Evolutionary conservation across 306 rosid genomes (phyloP), one percentile per base, ranked within the genome.

Genomic region (Pyrus bretschneideri): DNA sequence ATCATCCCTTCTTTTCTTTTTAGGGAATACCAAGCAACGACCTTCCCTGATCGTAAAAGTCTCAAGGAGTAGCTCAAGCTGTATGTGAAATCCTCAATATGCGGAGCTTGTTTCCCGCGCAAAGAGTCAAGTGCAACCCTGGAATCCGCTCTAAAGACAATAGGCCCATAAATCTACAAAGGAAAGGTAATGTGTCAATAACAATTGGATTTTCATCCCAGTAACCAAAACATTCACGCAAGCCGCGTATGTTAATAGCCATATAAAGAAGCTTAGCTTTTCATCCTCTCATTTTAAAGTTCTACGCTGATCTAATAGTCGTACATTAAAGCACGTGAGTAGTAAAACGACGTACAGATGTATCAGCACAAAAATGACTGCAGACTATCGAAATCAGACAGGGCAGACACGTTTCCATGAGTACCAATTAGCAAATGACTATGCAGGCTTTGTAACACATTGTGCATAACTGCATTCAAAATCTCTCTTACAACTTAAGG

Each of bases 11-110:
- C 98, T 81, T 90, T 91, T 72, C 95, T 77, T 81, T 89, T 87
- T 0, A 96, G 97, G 69, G 98, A 91, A 80, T 86, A 94, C 98
- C 98, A 94, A 68, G 93, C 95, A 72, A 94, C 95, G 0, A 91
- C 79, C 87, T 90, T 94, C 71, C 93, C 98, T 1, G 98, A 91
- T 29, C 76, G 22, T 27, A 92, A 51, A 76, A 81, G 83, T 83
- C 79, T 80, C 31, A 90, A 77, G 33, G 96, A 90, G 89, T 91
- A 94, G 77, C 67, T 90, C 83, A 94, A 80, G 89, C 97, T 94
- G 91, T 76, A 88, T 8, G 92, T 85, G 77, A 87, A 83, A 84
- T 92, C 96, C 85, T 94, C 98, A 10, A 90, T n/a, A 29, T 84
- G 83, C 0, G 91, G 67, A 21, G 90, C 88, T 3, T 14, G 51